Evolutionary conservation across 2,329 filamentous ascomycete genomes (phyloP).

Genomic region (Sporothrix luriei): DNA sequence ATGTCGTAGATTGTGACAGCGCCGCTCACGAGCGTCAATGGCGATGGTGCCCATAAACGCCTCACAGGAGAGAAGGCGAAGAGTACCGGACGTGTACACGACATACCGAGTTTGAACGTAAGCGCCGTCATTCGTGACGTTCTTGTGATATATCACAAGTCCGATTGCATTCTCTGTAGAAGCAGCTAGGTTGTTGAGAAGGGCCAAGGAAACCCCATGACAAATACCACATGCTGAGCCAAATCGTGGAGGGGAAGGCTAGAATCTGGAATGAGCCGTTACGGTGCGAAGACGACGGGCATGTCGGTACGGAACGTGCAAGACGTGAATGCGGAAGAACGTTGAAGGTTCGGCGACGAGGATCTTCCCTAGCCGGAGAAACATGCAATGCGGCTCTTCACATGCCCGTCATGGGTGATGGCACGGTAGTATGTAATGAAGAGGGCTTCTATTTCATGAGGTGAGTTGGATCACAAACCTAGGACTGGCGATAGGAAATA

Average conservation of each 20-base stretch:
- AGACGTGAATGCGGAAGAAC: background rate
- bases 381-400: background rate
- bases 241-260: slow-evolving; percentile 3
- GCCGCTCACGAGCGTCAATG: background rate
- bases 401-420: too few relatives aligned
- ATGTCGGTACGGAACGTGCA: background rate
- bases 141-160: background rate
- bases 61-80: background rate
- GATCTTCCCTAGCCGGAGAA: background rate
- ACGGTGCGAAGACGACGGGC: background rate
- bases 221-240: slow-evolving; percentile 22
- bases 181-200: background rate
- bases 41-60: slow-evolving; percentile 8
- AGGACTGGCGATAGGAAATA: background rate
- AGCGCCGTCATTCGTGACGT: background rate
- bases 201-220: slow-evolving; percentile 11
- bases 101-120: too few relatives aligned
- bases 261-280: background rate
- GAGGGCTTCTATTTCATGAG: slow-evolving; percentile 26
- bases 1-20: slow-evolving; percentile 1
- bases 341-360: background rate
- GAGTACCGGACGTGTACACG: background rate
- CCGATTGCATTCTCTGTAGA: background rate
- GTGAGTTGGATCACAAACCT: slow-evolving; percentile 31
- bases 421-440: background rate